These are phyloP conservation scores for Chrysoporthe puriensis DNA, from an alignment of 2,329 filamentous ascomycete species.

Conservation along the genomic window DNA sequence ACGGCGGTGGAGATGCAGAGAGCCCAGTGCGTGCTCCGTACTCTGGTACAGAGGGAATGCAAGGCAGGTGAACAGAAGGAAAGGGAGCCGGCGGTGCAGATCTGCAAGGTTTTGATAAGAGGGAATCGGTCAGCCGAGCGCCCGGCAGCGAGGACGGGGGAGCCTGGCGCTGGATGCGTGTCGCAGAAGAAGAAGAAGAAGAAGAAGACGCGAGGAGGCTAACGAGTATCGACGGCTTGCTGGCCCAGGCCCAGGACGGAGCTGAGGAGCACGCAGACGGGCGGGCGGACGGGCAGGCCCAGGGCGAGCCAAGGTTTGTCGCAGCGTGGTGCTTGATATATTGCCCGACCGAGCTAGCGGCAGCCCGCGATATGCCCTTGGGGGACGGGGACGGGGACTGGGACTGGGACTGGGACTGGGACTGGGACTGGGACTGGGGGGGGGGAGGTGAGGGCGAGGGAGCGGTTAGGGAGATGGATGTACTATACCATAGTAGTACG, in stretches of 20 bases:
- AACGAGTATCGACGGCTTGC: slow-evolving; percentile 7
- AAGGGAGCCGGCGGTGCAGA: slow-evolving; percentile 9
- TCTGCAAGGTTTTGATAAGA: slow-evolving; percentile 11
- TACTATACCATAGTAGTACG: background rate
- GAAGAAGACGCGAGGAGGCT: background rate
- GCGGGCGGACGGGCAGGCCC: slow-evolving; percentile 1
- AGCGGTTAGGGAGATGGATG: background rate
- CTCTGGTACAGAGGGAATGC: slow-evolving; percentile 15
- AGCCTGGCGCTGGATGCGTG: background rate
- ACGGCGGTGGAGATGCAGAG: slow-evolving; percentile 24
- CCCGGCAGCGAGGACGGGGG: slow-evolving; percentile 7
- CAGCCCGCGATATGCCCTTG: slow-evolving; percentile 18
- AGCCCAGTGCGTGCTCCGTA: slow-evolving; percentile 24
- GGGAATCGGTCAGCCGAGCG: slow-evolving; percentile 18
- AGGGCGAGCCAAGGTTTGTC: slow-evolving; percentile 12
- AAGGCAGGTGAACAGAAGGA: slow-evolving; percentile 19
- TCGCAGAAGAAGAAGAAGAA: background rate
- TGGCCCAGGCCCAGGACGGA: background rate
- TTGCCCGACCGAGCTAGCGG: slow-evolving; percentile 16
- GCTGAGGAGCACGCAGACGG: slow-evolving; percentile 8
- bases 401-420: background rate
- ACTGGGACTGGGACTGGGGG: slow-evolving; percentile 1
- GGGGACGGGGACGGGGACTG: slow-evolving; percentile 3
- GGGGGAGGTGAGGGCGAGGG: background rate
- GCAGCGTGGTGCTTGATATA: slow-evolving; percentile 21